Percentiles rank a stretch among this genome's conserved stretches.
phyloP scores from a whole-genome alignment of 2,329 filamentous ascomycete species.

The Aspergillus floridensis region DNA sequence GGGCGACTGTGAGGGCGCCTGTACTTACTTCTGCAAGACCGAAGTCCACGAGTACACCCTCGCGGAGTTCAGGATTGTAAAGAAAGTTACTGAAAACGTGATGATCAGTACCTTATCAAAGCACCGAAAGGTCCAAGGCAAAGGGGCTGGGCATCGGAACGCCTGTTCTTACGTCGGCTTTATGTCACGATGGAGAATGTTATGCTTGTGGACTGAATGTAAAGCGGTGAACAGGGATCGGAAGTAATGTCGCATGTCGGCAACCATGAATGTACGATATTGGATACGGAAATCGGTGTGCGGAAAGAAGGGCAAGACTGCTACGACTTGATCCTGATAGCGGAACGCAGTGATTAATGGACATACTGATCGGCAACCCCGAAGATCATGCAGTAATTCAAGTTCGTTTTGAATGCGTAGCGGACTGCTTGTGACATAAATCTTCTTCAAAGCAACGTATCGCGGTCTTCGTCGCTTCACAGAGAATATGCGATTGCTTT shows the following conservation, averaged over 20 bases:
- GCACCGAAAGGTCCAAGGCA: background rate
- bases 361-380: constrained; percentile 79
- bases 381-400: constrained; percentile 84
- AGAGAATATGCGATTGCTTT: constrained; percentile 30
- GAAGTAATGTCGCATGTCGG: constrained; percentile 87
- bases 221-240: constrained; percentile 83
- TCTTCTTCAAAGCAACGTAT: constrained; percentile 98
- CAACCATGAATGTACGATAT: constrained; percentile 82
- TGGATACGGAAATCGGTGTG: constrained; percentile 90
- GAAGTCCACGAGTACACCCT: constrained; percentile 96
- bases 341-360: constrained; percentile 97
- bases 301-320: constrained; percentile 90
- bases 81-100: constrained; percentile 67
- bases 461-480: constrained; percentile 56
- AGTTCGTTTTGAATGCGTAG: constrained; percentile 93
- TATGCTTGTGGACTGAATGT: constrained; percentile 73
- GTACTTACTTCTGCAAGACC: constrained; percentile 74
- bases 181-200: constrained; percentile 91
- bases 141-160: background rate
- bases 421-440: constrained; percentile 96
- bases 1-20: background rate
- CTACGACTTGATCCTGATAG: constrained; percentile 88
- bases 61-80: constrained; percentile 72
- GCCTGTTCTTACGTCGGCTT: constrained; percentile 68
- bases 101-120: constrained; percentile 2